These are phyloP conservation scores for Blastocystis sp. DNA, from an alignment of 352 stramenopile genomes.

Conservation along the genomic window DNA sequence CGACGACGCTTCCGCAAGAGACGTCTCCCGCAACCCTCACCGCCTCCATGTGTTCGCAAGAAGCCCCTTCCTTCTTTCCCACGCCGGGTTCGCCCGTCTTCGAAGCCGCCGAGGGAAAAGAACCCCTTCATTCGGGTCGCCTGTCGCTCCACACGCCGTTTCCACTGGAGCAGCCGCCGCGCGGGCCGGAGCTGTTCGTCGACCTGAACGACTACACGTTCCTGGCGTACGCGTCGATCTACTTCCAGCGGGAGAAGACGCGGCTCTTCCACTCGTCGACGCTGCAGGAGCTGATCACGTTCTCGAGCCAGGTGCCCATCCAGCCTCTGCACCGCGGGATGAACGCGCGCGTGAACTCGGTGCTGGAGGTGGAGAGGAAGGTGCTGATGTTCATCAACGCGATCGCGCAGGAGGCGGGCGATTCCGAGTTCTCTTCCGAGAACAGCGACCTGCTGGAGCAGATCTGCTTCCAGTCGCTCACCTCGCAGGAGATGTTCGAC, in stretches of 20 bases:
- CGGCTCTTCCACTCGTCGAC: constrained; percentile 27
- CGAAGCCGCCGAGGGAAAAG: background rate
- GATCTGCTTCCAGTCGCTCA: background rate
- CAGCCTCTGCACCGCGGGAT: background rate
- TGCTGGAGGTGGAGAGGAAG: constrained; percentile 21
- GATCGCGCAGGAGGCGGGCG: background rate
- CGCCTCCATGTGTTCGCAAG: background rate
- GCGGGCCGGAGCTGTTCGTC: background rate
- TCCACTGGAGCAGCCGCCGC: background rate
- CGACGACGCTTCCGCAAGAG: too few relatives aligned
- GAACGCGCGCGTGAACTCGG: background rate
- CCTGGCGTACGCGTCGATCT: constrained; percentile 26
- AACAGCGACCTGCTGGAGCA: background rate
- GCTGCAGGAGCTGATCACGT: constrained; percentile 3
- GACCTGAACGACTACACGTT: constrained; percentile 25
- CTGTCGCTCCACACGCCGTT: background rate
- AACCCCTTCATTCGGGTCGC: too few relatives aligned
- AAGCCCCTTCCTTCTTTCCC: background rate
- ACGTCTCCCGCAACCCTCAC: too few relatives aligned
- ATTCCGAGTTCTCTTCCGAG: background rate
- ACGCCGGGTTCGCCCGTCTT: background rate
- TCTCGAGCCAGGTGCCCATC: background rate
- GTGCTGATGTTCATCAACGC: constrained; percentile 40
- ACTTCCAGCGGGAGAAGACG: constrained; percentile 41
- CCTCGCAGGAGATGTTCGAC: constrained; percentile 18